These are phyloP conservation scores for Kwoniella shivajii DNA, from an alignment of 1,284 basidiomycete genomes.

Conservation along the genomic window DNA sequence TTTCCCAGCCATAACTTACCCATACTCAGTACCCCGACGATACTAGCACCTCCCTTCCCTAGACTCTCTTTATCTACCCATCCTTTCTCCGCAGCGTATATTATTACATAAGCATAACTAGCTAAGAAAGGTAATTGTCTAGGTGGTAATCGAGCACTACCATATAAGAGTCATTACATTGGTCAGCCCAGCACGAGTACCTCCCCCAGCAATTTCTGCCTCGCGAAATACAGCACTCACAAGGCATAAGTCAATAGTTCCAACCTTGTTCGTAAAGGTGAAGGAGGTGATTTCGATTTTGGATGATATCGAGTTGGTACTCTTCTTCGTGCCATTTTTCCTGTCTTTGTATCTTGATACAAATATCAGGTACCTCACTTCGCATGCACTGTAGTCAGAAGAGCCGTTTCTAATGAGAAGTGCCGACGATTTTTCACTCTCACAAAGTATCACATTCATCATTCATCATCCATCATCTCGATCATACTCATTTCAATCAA, in stretches of 20 bases:
- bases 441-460: not conserved
- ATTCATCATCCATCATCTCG: not conserved
- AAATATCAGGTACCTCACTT: too few relatives aligned
- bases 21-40: slow-evolving; percentile 47
- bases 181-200: not conserved
- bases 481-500: not conserved
- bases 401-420: too few relatives aligned
- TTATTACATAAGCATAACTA: slow-evolving; percentile 31
- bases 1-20: slow-evolving; percentile 24
- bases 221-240: too few relatives aligned
- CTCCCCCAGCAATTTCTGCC: too few relatives aligned
- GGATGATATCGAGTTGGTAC: slow-evolving; percentile 3
- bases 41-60: slow-evolving; percentile 38
- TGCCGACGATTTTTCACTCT: too few relatives aligned
- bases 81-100: slow-evolving; percentile 20
- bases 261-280: slow-evolving; percentile 22
- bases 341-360: too few relatives aligned
- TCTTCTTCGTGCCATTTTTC: slow-evolving; percentile 12
- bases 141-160: slow-evolving; percentile 42
- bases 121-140: slow-evolving; percentile 35
- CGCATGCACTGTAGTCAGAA: too few relatives aligned
- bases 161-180: too few relatives aligned
- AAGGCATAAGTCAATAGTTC: slow-evolving; percentile 39
- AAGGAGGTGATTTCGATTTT: slow-evolving; percentile 1
- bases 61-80: slow-evolving; percentile 25